A percentile compares a stretch with the other conserved stretches of the same genome.
These are phyloP conservation scores for Phialocephala sp. DNA, from an alignment of 2,329 filamentous ascomycete genomes.

Conservation along the genomic window DNA sequence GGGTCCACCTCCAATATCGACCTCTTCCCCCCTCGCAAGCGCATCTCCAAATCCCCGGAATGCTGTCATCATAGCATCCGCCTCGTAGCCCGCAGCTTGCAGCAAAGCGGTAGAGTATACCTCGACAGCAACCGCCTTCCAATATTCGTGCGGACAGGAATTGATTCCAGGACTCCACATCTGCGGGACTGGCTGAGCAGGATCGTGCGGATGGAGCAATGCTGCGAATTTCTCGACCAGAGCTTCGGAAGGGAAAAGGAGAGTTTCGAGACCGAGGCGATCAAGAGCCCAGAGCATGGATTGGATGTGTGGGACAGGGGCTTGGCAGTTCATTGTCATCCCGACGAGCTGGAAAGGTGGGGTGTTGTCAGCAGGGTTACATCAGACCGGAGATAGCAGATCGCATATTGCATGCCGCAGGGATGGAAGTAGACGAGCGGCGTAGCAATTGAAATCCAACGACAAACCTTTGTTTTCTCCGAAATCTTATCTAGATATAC, in stretches of 20 bases:
- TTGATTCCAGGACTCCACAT: slow-evolving; percentile 20
- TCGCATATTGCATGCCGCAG: not conserved
- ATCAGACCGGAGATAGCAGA: not conserved
- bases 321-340: slow-evolving; percentile 38
- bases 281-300: slow-evolving; percentile 42
- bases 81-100: slow-evolving; percentile 33
- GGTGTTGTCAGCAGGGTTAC: slow-evolving; percentile 10
- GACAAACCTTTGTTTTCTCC: slow-evolving; percentile 34
- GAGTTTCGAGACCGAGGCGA: slow-evolving; percentile 31
- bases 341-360: slow-evolving; percentile 35
- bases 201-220: slow-evolving; percentile 9
- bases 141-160: slow-evolving; percentile 17
- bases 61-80: slow-evolving; percentile 37
- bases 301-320: slow-evolving; percentile 36
- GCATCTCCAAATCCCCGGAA: slow-evolving; percentile 24
- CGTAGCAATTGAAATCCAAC: not conserved
- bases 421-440: not conserved
- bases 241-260: slow-evolving; percentile 32
- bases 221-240: slow-evolving; percentile 15
- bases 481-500: slow-evolving; percentile 36
- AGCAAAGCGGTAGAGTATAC: slow-evolving; percentile 33
- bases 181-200: slow-evolving; percentile 7
- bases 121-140: slow-evolving; percentile 37
- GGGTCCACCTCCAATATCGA: slow-evolving; percentile 7
- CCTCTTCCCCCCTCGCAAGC: slow-evolving; percentile 1